phyloP scores from a whole-genome alignment of 129 eudicot species.

The carrot (Daucus carota) region DNA sequence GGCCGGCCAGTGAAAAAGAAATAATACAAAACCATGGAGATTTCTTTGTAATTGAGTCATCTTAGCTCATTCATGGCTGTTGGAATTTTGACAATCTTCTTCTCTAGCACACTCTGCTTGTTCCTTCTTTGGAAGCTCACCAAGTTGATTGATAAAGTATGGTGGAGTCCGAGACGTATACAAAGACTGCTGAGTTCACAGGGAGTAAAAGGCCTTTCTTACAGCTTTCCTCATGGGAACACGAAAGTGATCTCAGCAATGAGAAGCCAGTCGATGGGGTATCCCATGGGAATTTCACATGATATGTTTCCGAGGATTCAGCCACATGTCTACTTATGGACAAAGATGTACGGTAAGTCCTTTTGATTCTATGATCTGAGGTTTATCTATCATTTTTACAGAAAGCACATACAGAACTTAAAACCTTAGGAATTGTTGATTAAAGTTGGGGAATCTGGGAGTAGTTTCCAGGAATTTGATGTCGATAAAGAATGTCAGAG shows the following conservation, averaged over 20 bases:
- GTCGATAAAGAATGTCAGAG: background rate
- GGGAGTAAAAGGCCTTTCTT: conserved; percentile 50
- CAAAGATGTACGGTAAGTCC: conserved; percentile 40
- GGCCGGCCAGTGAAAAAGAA: background rate
- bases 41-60: background rate
- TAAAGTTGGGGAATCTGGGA: background rate
- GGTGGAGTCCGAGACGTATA: conserved; percentile 48
- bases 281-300: conserved; percentile 54
- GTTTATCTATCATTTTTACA: background rate
- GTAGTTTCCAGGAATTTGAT: background rate
- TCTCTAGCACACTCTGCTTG: conserved; percentile 15
- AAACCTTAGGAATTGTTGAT: background rate
- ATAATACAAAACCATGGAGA: background rate
- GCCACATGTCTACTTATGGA: conserved; percentile 61
- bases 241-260: conserved; percentile 36
- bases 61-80: conserved; percentile 23
- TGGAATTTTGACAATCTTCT: conserved; percentile 18
- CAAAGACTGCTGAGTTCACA: conserved; percentile 34
- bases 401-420: background rate
- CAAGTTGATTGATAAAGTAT: conserved; percentile 31
- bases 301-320: conserved; percentile 54
- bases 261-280: conserved; percentile 43
- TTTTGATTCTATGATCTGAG: background rate
- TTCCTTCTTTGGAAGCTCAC: conserved; percentile 20
- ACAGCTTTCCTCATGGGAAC: conserved; percentile 52